These are phyloP conservation scores for Akanthomyces dipterigenus DNA, from an alignment of 2,329 filamentous ascomycete species.

Conservation along the genomic window DNA sequence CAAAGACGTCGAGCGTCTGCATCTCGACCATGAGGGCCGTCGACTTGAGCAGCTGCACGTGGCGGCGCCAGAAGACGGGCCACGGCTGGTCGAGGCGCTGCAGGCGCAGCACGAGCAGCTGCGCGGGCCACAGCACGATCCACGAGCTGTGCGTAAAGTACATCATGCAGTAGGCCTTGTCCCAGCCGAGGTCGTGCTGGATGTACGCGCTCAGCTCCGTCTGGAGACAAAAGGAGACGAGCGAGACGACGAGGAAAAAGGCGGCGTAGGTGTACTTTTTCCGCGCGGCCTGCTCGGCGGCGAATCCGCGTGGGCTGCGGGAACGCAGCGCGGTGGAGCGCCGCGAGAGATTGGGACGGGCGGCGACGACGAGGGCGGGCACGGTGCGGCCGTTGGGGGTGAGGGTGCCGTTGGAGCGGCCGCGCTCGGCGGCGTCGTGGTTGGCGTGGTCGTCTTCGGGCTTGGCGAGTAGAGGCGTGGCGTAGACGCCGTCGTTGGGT, in stretches of 20 bases:
- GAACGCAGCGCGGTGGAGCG: constrained; percentile 65
- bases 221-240: constrained; percentile 86
- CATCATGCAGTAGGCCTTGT: constrained; percentile 99
- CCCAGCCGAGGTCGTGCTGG: constrained; percentile 84
- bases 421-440: constrained; percentile 20
- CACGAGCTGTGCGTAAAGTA: constrained; percentile 96
- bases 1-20: constrained; percentile 61
- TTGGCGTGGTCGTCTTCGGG: constrained; percentile 18
- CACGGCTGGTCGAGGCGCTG: constrained; percentile 75
- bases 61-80: constrained; percentile 73
- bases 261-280: constrained; percentile 83
- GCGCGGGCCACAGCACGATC: constrained; percentile 79
- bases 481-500: constrained; percentile 39
- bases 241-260: constrained; percentile 73
- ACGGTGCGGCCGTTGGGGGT: constrained; percentile 20
- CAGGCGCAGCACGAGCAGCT: constrained; percentile 72
- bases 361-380: constrained; percentile 17
- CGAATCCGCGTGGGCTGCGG: constrained; percentile 56
- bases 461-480: constrained; percentile 34
- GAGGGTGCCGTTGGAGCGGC: constrained; percentile 19
- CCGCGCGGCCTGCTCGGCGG: constrained; percentile 44
- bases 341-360: constrained; percentile 23
- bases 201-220: constrained; percentile 95
- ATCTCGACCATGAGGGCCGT: constrained; percentile 78
- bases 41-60: constrained; percentile 43